Conservation (phyloP, 2,329 filamentous ascomycete genomes). For the Aspergillus floridensis region DNA sequence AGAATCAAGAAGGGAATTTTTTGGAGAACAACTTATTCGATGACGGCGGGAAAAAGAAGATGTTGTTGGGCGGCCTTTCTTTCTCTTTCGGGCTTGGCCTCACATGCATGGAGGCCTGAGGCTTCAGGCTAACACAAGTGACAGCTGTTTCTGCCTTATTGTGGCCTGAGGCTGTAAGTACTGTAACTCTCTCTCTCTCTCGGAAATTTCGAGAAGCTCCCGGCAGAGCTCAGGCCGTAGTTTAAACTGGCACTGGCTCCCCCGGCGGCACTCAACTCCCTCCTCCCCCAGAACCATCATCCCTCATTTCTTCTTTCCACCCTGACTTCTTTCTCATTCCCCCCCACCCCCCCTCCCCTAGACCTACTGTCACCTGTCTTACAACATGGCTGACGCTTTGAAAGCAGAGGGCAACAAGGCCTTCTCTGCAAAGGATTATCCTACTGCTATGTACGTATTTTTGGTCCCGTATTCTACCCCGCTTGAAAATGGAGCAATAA, state of each 20-base stretch:
- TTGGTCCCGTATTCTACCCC: constrained; percentile 21
- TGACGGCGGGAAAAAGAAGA: constrained; percentile 8
- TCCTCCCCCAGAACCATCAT: constrained; percentile 4
- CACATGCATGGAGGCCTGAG: no score
- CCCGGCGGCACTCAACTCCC: constrained; percentile 6
- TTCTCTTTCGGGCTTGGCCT: constrained; percentile 21
- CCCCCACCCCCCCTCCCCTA: background rate
- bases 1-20: background rate
- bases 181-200: background rate
- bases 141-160: no score
- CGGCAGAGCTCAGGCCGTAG: constrained; percentile 22
- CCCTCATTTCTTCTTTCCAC: constrained; percentile 2
- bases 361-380: background rate
- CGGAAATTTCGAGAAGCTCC: constrained; percentile 49
- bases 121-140: no score
- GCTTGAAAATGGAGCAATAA: constrained; percentile 7
- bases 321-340: background rate
- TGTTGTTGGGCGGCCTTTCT: constrained; percentile 32
- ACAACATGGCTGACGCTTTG: constrained; percentile 71
- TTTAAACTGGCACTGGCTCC: constrained; percentile 16
- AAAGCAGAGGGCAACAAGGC: constrained; percentile 99
- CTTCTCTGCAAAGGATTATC: constrained; percentile 95
- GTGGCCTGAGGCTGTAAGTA: no score
- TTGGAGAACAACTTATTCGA: no score
- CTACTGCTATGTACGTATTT: constrained; percentile 84